phyloP scores from a whole-genome alignment of 768 basidiomycete species.

The Piloderma croceum region DNA sequence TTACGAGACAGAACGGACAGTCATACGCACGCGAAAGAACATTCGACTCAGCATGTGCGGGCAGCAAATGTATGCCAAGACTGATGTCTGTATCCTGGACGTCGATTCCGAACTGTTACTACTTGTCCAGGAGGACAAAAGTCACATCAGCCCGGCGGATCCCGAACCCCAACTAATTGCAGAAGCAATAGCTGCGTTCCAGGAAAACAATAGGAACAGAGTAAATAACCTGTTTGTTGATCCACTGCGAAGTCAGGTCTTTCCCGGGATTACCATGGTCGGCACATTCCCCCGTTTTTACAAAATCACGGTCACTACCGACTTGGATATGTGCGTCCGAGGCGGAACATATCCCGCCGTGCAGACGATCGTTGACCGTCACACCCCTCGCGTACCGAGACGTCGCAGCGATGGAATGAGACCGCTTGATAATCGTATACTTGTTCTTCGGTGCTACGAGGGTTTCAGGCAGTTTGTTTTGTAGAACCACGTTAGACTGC shows the following conservation, averaged over 20 bases:
- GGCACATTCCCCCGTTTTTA: constrained; percentile 8
- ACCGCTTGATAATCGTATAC: constrained; percentile 18
- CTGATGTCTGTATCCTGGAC: constrained; percentile 20
- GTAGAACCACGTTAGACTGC: no score
- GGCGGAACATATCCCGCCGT: no score
- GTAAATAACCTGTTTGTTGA: constrained; percentile 15
- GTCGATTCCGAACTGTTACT: constrained; percentile 17
- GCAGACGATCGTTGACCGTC: constrained; percentile 14
- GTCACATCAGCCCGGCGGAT: constrained; percentile 3
- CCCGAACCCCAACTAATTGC: constrained; percentile 19
- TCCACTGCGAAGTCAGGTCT: constrained; percentile 4
- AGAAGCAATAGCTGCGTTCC: constrained; percentile 19
- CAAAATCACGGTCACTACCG: no score
- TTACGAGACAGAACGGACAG: constrained; percentile 15
- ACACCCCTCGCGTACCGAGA: constrained; percentile 14
- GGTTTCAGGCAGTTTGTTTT: constrained; percentile 23
- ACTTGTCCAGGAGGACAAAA: constrained; percentile 9
- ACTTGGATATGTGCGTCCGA: no score
- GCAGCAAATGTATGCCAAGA: constrained; percentile 14
- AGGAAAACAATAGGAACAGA: constrained; percentile 16
- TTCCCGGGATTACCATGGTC: constrained; percentile 12
- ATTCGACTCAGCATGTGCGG: constrained; percentile 21
- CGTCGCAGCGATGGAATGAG: constrained; percentile 17
- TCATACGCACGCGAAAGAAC: constrained; percentile 14
- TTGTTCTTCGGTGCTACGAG: constrained; percentile 20